A percentile compares a stretch with the other conserved stretches of the same genome.
These are phyloP conservation scores for Albugo candida DNA, from an alignment of 352 stramenopile species.

Conservation along the genomic window DNA sequence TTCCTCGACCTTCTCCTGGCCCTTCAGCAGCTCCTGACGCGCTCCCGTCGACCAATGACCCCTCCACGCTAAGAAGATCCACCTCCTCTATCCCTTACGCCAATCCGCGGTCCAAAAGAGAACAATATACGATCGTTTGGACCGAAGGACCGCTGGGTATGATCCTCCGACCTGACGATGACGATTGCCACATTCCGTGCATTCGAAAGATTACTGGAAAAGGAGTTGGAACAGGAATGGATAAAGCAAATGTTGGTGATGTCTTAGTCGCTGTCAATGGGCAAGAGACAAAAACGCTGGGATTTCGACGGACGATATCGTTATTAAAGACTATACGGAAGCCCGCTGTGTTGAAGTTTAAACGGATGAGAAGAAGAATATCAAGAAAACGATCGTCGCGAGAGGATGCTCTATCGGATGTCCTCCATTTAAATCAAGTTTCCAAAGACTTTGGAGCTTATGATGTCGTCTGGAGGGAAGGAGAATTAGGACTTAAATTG, in stretches of 20 bases:
- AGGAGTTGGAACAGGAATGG: constrained; percentile 65
- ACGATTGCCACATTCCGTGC: constrained; percentile 73
- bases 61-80: not conserved
- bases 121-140: constrained; percentile 79
- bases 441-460: constrained; percentile 42
- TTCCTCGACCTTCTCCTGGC: not conserved
- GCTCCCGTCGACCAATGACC: not conserved
- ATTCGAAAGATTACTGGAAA: constrained; percentile 80
- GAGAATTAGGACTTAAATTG: constrained; percentile 67
- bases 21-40: constrained; percentile 1
- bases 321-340: constrained; percentile 74
- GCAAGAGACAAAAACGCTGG: constrained; percentile 65
- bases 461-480: constrained; percentile 77
- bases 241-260: constrained; percentile 54
- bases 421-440: constrained; percentile 10
- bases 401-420: constrained; percentile 12
- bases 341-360: constrained; percentile 75
- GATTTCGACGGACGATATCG: constrained; percentile 70
- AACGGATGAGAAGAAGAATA: constrained; percentile 58
- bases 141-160: constrained; percentile 66
- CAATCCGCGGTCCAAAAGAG: constrained; percentile 20
- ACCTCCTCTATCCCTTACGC: not conserved
- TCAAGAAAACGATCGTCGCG: constrained; percentile 31
- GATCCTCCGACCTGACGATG: constrained; percentile 70
- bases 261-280: constrained; percentile 70